Evolutionary conservation across 2,329 filamentous ascomycete species (phyloP).

Genomic region (Arthrobotrys iridis): DNA sequence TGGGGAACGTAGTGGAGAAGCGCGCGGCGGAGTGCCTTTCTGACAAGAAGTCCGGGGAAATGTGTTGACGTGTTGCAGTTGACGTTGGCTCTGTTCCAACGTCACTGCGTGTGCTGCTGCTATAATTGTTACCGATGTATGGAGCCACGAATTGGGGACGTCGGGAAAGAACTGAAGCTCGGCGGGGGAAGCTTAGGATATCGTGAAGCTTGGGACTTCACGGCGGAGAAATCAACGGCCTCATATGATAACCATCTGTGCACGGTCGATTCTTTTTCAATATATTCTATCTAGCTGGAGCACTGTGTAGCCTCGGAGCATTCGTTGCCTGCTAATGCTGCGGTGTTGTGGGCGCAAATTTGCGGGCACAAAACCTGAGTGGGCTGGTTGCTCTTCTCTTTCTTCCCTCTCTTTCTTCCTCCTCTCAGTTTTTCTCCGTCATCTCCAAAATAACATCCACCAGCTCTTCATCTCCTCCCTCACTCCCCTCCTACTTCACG

Average conservation of each 20-base stretch:
- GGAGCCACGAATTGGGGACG: neutral
- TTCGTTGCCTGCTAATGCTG: neutral
- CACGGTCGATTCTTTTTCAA: too few relatives aligned
- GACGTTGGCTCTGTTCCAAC: conserved; percentile 11
- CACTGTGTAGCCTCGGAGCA: too few relatives aligned
- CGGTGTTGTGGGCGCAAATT: conserved; percentile 28
- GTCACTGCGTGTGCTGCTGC: too few relatives aligned
- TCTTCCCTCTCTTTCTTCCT: neutral
- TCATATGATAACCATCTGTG: too few relatives aligned
- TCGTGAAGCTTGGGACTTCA: neutral
- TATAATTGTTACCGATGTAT: too few relatives aligned
- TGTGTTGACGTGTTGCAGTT: conserved; percentile 50
- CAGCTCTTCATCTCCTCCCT: conserved; percentile 3
- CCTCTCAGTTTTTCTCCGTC: neutral
- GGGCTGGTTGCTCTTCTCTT: neutral
- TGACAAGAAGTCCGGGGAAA: conserved; percentile 37
- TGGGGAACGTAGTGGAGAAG: too few relatives aligned
- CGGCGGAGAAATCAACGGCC: too few relatives aligned
- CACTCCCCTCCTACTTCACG: neutral
- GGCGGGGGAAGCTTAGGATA: neutral
- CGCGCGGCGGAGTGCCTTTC: too few relatives aligned
- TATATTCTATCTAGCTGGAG: too few relatives aligned
- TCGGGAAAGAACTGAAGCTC: neutral
- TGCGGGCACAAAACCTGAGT: conserved; percentile 45
- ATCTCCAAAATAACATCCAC: neutral